phyloP scores from a whole-genome alignment of 805 yeast genomes.

The Phaffomyces opuntiae region DNA sequence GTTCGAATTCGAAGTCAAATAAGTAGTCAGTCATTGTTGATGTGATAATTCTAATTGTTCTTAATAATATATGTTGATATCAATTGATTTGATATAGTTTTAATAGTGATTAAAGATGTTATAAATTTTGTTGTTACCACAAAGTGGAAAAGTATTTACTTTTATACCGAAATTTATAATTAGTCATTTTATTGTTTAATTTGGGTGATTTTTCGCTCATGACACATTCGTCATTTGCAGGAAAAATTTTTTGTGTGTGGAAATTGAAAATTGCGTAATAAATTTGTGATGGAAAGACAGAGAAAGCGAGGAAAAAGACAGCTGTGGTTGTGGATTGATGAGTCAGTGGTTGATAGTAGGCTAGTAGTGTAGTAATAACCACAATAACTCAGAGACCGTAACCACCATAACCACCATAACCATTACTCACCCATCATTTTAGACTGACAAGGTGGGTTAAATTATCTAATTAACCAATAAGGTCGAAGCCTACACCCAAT shows the following conservation, averaged over 20 bases:
- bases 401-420: no score
- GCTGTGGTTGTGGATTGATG: neutral
- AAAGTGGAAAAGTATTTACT: neutral
- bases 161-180: neutral
- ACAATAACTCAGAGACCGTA: no score
- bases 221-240: slow-evolving; percentile 5
- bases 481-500: neutral
- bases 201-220: neutral
- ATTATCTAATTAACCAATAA: neutral
- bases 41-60: neutral
- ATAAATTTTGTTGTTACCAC: no score
- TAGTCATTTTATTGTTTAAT: neutral
- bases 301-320: neutral
- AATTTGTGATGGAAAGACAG: neutral
- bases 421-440: no score
- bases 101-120: neutral
- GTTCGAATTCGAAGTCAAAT: neutral
- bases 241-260: neutral
- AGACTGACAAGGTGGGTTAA: neutral
- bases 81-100: neutral
- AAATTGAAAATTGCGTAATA: slow-evolving; percentile 8
- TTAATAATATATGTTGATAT: neutral
- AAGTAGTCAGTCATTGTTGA: slow-evolving; percentile 10
- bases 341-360: neutral
- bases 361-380: neutral